Base-by-base conservation (phyloP, 768 basidiomycete genomes). In the Candolleomyces eurysporus region DNA sequence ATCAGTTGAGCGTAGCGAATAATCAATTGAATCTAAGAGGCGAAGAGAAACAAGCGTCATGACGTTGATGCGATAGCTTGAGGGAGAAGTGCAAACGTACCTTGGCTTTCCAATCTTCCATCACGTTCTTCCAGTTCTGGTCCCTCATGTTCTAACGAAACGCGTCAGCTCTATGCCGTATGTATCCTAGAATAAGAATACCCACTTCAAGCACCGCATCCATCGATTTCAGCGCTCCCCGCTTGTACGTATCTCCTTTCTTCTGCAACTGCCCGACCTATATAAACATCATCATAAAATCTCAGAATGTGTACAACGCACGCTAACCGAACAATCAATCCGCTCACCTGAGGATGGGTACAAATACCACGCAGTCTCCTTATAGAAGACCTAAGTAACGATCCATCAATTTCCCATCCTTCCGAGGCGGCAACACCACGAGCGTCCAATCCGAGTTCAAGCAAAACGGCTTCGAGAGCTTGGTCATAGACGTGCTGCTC, bases 401-500 rank as follows among this genome's bases (percentile, higher is more conserved):
- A 71, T 1, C 82, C 77, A 66, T 95, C 88, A 1, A 87, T 78
- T 48, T 85, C 76, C 86, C 88, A 89, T 1, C 85, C 84, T 51
- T 80, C 79, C 0, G 79, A 78, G 7, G 80, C 79, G 6, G 88
- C 84, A 19, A 93, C 82, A 3, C 92, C 91, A 50, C 85, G 83
- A 11, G 83, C 85, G 71, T 91, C 91, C n/a, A 91, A 73, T 4
- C 87, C 87, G 17, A 93, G 81, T 19, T 87, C 84, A 0, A 78
- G 74, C 19, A 90, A 76, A 0, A 83, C 81, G 5, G 71, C 73
- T 66, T 92, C 88, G 0, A 95, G 72, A 16, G 78, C 81, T 64
- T 92, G 89, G 64, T 92, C 87, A 61, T 96, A 96, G n/a, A 96
- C 88, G 87, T 93, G 59, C 59, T 84, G 81, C 68, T 96, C 92